Evolutionary conservation across 768 basidiomycete species (phyloP).

Genomic region (Boletus coccyginus): DNA sequence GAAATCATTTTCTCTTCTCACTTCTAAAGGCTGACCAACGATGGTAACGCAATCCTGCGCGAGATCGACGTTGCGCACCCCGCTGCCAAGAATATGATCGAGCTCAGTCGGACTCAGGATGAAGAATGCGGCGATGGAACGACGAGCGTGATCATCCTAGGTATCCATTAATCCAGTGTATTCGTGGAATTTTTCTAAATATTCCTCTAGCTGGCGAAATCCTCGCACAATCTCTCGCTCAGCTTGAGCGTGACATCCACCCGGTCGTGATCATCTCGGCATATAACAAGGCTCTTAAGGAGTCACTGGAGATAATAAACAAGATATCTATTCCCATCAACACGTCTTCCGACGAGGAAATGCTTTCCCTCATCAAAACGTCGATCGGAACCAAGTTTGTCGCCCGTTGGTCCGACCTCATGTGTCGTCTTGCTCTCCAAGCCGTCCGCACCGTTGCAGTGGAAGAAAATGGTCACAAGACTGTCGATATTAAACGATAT

Average conservation of each 20-base stretch:
- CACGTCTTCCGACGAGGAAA: constrained; percentile 78
- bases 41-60: constrained; percentile 97
- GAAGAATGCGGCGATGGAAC: constrained; percentile 99
- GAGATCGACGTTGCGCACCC: constrained; percentile 99
- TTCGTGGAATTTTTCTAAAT: neutral
- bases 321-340: constrained; percentile 89
- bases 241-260: constrained; percentile 96
- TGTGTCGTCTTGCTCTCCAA: constrained; percentile 92
- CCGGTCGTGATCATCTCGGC: constrained; percentile 99
- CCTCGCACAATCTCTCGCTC: constrained; percentile 88
- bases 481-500: constrained; percentile 97
- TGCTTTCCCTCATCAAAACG: constrained; percentile 96
- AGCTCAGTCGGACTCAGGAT: constrained; percentile 95
- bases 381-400: constrained; percentile 99
- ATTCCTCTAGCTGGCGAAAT: constrained; percentile 80
- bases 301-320: constrained; percentile 86
- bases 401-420: constrained; percentile 93
- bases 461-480: constrained; percentile 73
- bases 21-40: constrained; percentile 78
- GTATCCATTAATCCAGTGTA: constrained; percentile 41
- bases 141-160: constrained; percentile 96
- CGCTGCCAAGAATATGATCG: constrained; percentile 99
- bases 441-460: constrained; percentile 88
- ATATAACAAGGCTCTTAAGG: constrained; percentile 93
- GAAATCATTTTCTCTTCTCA: neutral